These are phyloP conservation scores for Populus simonii DNA, from an alignment of 345 rosid species.

Conservation along the genomic window DNA sequence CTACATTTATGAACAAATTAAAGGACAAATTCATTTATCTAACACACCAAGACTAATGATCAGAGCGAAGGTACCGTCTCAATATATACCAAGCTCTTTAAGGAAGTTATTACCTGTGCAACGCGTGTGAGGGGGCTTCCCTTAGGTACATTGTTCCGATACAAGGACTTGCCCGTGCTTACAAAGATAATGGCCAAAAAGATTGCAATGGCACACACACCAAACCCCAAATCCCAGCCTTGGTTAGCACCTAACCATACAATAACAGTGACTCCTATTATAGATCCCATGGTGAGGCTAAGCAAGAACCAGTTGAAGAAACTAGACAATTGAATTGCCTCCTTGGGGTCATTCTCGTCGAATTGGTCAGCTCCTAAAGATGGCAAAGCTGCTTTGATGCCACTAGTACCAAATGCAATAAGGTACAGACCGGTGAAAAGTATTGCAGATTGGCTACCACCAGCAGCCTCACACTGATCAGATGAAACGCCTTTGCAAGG, in stretches of 20 bases:
- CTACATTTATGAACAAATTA: conserved; percentile 14
- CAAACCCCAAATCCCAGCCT: conserved; percentile 60
- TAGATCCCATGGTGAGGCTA: conserved; percentile 45
- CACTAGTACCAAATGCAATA: conserved; percentile 50
- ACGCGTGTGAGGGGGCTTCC: conserved; percentile 49
- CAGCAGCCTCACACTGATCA: conserved; percentile 39
- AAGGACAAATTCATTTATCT: background rate
- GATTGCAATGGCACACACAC: conserved; percentile 30
- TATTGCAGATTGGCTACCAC: conserved; percentile 31
- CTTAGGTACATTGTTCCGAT: conserved; percentile 39
- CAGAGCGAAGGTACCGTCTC: background rate
- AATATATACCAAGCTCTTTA: background rate
- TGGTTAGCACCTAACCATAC: conserved; percentile 49
- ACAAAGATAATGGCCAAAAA: conserved; percentile 30
- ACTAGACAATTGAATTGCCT: conserved; percentile 41
- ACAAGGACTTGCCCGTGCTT: conserved; percentile 49
- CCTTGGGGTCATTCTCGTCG: conserved; percentile 42
- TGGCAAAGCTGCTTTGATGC: conserved; percentile 53
- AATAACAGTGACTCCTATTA: conserved; percentile 44
- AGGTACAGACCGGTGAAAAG: conserved; percentile 50
- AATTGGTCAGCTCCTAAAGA: conserved; percentile 68
- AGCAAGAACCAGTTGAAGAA: conserved; percentile 67
- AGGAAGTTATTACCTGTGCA: conserved; percentile 32
- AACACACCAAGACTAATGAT: background rate
- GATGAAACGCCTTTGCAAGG: conserved; percentile 47